Evolutionary conservation across 1,284 basidiomycete species (phyloP).

Genomic region (Peniophora sp.): DNA sequence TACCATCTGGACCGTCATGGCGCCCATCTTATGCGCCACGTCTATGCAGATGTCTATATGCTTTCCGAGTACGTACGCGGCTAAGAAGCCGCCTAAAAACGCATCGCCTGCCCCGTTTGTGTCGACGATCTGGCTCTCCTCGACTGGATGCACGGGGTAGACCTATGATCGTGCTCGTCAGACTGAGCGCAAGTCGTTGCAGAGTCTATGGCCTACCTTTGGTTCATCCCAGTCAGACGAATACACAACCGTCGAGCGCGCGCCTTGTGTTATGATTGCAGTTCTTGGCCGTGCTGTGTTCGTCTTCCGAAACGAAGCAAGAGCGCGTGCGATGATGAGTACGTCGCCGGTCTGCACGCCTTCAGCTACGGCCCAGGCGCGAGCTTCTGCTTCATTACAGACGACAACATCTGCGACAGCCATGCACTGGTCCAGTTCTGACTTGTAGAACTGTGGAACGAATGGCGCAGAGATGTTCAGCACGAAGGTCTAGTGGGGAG

Average conservation of each 20-base stretch:
- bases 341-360: conserved; percentile 39
- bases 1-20: conserved; percentile 77
- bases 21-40: conserved; percentile 77
- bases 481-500: conserved; percentile 50
- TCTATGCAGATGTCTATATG: conserved; percentile 63
- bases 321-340: conserved; percentile 52
- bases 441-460: conserved; percentile 83
- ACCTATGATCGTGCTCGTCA: conserved; percentile 28
- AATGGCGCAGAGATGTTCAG: conserved; percentile 92
- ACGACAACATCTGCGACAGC: conserved; percentile 75
- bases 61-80: conserved; percentile 72
- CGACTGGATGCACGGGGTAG: conserved; percentile 51
- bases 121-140: conserved; percentile 69
- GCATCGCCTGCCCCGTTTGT: conserved; percentile 94
- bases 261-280: conserved; percentile 83
- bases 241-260: conserved; percentile 61
- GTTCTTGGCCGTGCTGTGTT: conserved; percentile 63
- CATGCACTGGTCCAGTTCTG: conserved; percentile 63
- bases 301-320: conserved; percentile 54
- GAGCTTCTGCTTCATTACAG: conserved; percentile 86
- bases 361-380: conserved; percentile 64
- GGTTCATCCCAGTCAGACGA: conserved; percentile 49
- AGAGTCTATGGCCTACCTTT: conserved; percentile 21
- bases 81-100: conserved; percentile 87
- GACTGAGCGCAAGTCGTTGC: conserved; percentile 10